Evolutionary conservation across 345 rosid genomes (phyloP).

Genomic region (Pistacia atlantica): DNA sequence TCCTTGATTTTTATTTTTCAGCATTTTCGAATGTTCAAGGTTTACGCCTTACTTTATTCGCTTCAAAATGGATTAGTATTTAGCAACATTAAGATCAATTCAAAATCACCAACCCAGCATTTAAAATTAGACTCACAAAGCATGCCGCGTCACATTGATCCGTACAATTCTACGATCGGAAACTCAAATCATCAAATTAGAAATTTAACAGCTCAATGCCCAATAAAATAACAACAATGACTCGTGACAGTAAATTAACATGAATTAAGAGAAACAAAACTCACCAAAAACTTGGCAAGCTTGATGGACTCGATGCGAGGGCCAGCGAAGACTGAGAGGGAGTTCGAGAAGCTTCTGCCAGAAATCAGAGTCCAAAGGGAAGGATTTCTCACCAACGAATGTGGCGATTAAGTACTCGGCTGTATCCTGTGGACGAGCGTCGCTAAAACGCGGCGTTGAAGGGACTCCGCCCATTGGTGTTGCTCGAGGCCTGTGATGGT

Average conservation of each 20-base stretch:
- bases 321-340: constrained; percentile 78
- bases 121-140: not conserved
- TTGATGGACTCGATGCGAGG: constrained; percentile 56
- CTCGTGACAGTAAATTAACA: not conserved
- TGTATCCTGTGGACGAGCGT: constrained; percentile 43
- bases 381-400: constrained; percentile 94
- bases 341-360: constrained; percentile 94
- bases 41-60: not conserved
- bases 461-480: constrained; percentile 81
- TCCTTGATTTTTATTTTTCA: not conserved
- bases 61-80: not conserved
- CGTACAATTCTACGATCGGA: not conserved
- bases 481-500: not conserved
- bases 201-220: not conserved
- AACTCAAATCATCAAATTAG: not conserved
- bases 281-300: constrained; percentile 81
- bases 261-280: constrained; percentile 18
- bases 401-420: constrained; percentile 74
- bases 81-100: constrained; percentile 1
- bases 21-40: not conserved
- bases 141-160: not conserved
- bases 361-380: constrained; percentile 83
- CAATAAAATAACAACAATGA: not conserved
- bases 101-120: not conserved
- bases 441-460: constrained; percentile 68